phyloP scores from a whole-genome alignment of 768 basidiomycete species.

The Mycena galericulata region DNA sequence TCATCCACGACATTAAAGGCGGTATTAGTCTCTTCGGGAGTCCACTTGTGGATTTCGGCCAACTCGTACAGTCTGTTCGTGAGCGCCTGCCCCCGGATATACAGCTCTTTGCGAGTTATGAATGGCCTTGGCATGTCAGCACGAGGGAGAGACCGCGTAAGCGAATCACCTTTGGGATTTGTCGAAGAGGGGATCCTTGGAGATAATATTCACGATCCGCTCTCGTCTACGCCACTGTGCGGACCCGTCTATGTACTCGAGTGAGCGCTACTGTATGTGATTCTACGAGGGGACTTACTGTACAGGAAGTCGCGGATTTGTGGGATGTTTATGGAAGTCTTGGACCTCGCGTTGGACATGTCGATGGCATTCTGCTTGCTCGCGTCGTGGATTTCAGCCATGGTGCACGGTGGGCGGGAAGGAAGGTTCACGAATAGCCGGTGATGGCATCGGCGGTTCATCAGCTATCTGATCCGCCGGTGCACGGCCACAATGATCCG shows the following conservation, averaged over 20 bases:
- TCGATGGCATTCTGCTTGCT: constrained; percentile 64
- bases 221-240: constrained; percentile 61
- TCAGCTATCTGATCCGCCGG: too few species aligned
- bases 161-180: constrained; percentile 62
- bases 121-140: constrained; percentile 56
- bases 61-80: constrained; percentile 71
- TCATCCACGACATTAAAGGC: constrained; percentile 68
- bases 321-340: constrained; percentile 55
- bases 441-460: too few species aligned
- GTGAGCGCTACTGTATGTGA: not conserved
- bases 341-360: constrained; percentile 61
- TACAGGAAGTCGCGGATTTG: constrained; percentile 63
- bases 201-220: constrained; percentile 58
- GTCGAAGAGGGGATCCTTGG: constrained; percentile 69
- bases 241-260: constrained; percentile 60
- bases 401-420: too few species aligned
- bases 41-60: constrained; percentile 65
- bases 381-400: constrained; percentile 45
- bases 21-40: constrained; percentile 55
- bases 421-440: too few species aligned
- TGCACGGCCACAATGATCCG: too few species aligned
- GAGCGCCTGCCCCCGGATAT: constrained; percentile 65
- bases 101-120: constrained; percentile 67
- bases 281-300: constrained; percentile 49
- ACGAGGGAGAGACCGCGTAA: not conserved